Base-by-base conservation (phyloP, 2,329 filamentous ascomycete species). In the Colletotrichum lindemuthianum region DNA sequence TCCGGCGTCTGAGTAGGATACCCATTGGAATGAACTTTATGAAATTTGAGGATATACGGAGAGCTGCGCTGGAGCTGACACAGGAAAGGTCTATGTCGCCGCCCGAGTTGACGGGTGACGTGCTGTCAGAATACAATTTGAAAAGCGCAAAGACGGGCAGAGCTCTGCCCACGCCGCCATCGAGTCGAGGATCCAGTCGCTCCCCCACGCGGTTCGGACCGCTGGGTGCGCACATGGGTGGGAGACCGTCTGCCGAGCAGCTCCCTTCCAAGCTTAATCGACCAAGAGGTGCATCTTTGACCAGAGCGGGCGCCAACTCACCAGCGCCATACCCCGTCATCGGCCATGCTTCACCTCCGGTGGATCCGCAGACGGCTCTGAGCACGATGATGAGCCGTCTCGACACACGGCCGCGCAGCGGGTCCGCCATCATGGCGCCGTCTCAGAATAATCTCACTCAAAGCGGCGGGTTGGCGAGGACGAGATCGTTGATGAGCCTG, bases 1-100 rank as follows among this genome's bases (percentile, higher is more conserved):
- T 82, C 57, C 73, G 79, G 1, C 71, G 80, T 9, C 73, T 82
- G 16, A 80, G 77, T 70, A 78, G 75, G 63, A 71, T 80, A 68
- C 78, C 79, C 10, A n/a, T 43, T 33, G 40, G 43, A 63, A 67
- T 74, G 63, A 73, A 68, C 37, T 76, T 78, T 47, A 67, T 74
- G 63, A 73, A 68, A 34, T 76, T 78, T 47, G 73, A 75, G 16
- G 72, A 76, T 50, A 32, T 73, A 10, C 60, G 76, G 34, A 69
- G 69, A 9, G 72, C 68, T 4, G 68, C 70, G 2, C 68, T 70
- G 32, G 70, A 70, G 45, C 68, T 67, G 68, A 57, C 56, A 10
- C 51, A 43, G 44, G 33, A 49, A 16, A 40, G 50, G 7, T 16
- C 43, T 3, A 36, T 51, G 16, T 59, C 59, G n/a, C 48, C 59